These are phyloP conservation scores for Kingdonia uniflora DNA, from an alignment of 164 flowering plant species.

Conservation along the genomic window DNA sequence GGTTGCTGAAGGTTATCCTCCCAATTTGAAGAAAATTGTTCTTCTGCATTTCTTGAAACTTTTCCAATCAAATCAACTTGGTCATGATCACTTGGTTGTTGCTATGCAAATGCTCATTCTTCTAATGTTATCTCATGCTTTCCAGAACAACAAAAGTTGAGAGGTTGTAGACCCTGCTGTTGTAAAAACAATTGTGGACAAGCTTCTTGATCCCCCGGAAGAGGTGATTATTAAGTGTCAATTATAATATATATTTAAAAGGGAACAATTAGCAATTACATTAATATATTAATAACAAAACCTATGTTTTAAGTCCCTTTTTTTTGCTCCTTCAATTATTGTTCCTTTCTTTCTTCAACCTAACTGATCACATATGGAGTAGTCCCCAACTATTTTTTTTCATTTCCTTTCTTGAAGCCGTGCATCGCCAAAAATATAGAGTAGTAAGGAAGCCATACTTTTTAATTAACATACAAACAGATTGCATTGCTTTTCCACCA, in stretches of 20 bases:
- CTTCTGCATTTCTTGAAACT: constrained; percentile 71
- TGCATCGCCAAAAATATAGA: too few species aligned
- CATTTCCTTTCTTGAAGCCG: constrained; percentile 5
- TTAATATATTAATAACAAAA: too few species aligned
- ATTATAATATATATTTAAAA: too few species aligned
- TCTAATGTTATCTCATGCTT: constrained; percentile 95
- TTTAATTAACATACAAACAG: too few species aligned
- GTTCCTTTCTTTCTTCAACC: too few species aligned
- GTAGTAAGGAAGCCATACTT: too few species aligned
- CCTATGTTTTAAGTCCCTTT: too few species aligned
- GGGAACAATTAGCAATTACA: too few species aligned
- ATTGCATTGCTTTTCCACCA: too few species aligned
- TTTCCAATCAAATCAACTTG: constrained; percentile 83
- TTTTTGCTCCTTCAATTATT: too few species aligned
- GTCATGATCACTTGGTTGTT: constrained; percentile 87
- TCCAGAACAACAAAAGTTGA: constrained; percentile 90
- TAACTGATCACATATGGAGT: too few species aligned
- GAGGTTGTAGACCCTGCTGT: constrained; percentile 84
- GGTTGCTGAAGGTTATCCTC: constrained; percentile 96
- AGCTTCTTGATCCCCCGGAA: constrained; percentile 97
- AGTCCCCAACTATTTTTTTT: too few species aligned
- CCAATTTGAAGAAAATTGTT: constrained; percentile 75
- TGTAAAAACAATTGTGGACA: constrained; percentile 88
- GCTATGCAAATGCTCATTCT: constrained; percentile 99
- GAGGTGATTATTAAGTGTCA: constrained; percentile 60